A percentile compares a stretch with the other conserved stretches of the same genome.
Conservation (phyloP, 441 rosid species). For the Hura crepitans region DNA sequence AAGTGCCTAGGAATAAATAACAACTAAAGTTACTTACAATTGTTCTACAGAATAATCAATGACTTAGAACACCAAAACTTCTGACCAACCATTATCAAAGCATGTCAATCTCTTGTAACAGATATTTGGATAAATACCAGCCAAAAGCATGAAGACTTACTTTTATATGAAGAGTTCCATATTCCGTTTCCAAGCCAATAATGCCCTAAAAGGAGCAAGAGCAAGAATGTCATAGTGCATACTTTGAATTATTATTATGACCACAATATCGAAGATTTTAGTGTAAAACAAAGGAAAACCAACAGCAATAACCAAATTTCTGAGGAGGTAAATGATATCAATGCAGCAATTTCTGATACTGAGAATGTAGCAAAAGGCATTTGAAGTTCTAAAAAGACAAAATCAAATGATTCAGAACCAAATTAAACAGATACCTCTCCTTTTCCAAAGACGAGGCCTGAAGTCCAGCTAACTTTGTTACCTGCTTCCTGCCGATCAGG, state of each 20-base stretch:
- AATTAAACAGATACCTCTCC: slow-evolving; percentile 61
- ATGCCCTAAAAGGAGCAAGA: slow-evolving; percentile 55
- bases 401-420: slow-evolving; percentile 6
- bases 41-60: not conserved
- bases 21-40: not conserved
- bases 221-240: slow-evolving; percentile 2
- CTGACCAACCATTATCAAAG: not conserved
- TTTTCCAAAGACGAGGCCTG: slow-evolving; percentile 81
- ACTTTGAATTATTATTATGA: not conserved
- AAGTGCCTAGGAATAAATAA: not conserved
- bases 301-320: not conserved
- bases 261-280: not conserved
- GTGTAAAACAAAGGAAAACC: not conserved
- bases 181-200: slow-evolving; percentile 73
- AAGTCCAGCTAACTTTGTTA: slow-evolving; percentile 66
- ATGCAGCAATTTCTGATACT: not conserved
- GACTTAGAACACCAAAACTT: not conserved
- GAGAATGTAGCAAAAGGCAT: not conserved
- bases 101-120: not conserved
- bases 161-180: slow-evolving; percentile 77
- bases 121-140: not conserved
- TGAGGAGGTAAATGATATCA: not conserved
- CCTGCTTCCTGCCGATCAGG: slow-evolving; percentile 70
- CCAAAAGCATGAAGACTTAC: slow-evolving; percentile 36
- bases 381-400: not conserved